phyloP scores from a whole-genome alignment of 1,139 yeast species.

The Lodderomyces pseudojiufengensis region DNA sequence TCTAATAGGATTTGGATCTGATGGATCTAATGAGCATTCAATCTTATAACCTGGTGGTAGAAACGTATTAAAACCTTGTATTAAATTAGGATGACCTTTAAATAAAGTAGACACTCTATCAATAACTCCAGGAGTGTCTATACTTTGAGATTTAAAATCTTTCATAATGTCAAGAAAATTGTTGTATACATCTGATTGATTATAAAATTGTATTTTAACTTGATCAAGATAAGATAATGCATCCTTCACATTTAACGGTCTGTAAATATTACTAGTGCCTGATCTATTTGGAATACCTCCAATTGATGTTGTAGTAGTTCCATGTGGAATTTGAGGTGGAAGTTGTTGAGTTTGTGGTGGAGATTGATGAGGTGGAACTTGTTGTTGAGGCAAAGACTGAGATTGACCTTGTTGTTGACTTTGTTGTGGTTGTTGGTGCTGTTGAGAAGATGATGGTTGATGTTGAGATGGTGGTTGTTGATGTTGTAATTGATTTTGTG shows the following conservation, averaged over 20 bases:
- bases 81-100: slow-evolving; percentile 87
- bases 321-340: slow-evolving; percentile 4
- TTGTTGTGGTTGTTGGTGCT: slow-evolving; percentile 10
- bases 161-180: slow-evolving; percentile 96
- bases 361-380: neutral
- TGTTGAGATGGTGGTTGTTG: slow-evolving; percentile 4
- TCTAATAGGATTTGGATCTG: slow-evolving; percentile 87
- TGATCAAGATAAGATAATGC: slow-evolving; percentile 94
- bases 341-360: slow-evolving; percentile 11
- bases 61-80: slow-evolving; percentile 96
- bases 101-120: slow-evolving; percentile 89
- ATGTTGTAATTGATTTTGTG: slow-evolving; percentile 12
- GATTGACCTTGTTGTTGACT: neutral
- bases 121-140: slow-evolving; percentile 98
- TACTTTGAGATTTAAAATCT: slow-evolving; percentile 92
- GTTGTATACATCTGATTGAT: slow-evolving; percentile 94
- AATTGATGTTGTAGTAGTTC: slow-evolving; percentile 14
- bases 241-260: slow-evolving; percentile 93
- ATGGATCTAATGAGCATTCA: slow-evolving; percentile 85
- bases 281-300: slow-evolving; percentile 42
- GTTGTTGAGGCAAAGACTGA: slow-evolving; percentile 7
- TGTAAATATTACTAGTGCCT: slow-evolving; percentile 52
- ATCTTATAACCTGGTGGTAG: slow-evolving; percentile 95
- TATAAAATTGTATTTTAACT: slow-evolving; percentile 87
- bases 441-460: slow-evolving; percentile 9